Base-by-base conservation (phyloP, 768 basidiomycete species). In the Mycena amicta region DNA sequence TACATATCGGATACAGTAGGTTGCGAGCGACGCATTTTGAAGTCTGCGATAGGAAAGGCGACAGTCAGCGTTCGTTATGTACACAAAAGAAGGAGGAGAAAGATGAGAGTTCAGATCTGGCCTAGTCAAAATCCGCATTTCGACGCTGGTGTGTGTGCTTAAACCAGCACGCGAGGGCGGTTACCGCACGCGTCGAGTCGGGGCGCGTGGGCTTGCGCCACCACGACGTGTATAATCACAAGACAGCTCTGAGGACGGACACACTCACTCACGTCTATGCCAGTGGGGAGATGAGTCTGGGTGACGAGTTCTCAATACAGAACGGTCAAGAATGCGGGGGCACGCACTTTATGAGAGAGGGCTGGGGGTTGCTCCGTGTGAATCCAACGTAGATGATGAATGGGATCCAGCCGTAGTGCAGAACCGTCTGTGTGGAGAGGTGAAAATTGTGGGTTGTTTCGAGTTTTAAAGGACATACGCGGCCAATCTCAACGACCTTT, bases 321-420 rank as follows among this genome's bases (percentile, higher is more conserved):
- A 50, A n/a, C 23, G 43, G 58, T 29, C 40, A 22, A 25, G 12
- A 4, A 52, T 25, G 3, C 50, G 30, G 39, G n/a, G 18, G 4
- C n/a, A 84, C 92, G 67, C 54, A 96, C 95, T 97, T 95, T 75
- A 96, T 96, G 68, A 98, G 78, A 37, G 93, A 94, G 20, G 95
- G 95, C 66, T 95, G 93, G 28, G 95, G 95, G 70, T 90, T 93
- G 70, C 93, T 95, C 66, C 90, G 80, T 53, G 90, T 92, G 78
- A 92, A 97, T 31, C 95, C 96, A 69, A 97, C 83, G 74, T 95
- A 97, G 68, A 98, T 95, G 69, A 98, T 93, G 70, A 95, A 77
- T 29, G 96, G 96, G 68, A 98, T 94, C 93, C 95, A 98, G 63
- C 88, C 89, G 66, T 95, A 97, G 75, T 97, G 94, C 53, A 97